A percentile compares a stretch with the other conserved stretches of the same genome.
Evolutionary conservation across 352 stramenopile species (phyloP).

Genomic region (Phytophthora parvispora): DNA sequence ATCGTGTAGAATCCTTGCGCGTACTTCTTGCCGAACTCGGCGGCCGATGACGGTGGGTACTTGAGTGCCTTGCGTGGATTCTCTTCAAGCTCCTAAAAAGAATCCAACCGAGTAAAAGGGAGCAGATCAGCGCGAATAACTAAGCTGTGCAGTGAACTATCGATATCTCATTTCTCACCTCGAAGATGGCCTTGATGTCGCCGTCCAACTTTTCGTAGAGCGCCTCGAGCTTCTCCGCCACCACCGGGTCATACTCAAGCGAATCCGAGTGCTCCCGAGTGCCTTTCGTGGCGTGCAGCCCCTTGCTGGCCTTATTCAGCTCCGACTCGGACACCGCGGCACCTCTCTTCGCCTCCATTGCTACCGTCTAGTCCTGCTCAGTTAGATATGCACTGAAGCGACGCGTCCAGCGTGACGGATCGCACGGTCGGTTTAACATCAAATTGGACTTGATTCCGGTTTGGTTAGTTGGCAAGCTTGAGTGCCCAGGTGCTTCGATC

Average conservation of each 20-base stretch:
- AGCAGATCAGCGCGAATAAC: neutral
- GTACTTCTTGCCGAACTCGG: conserved; percentile 85
- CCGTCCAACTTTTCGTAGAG: conserved; percentile 77
- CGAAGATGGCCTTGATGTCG: conserved; percentile 74
- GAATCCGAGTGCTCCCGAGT: conserved; percentile 72
- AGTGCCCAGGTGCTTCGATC: conserved; percentile 8
- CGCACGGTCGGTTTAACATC: neutral
- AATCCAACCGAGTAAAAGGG: neutral
- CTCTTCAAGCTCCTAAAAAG: conserved; percentile 71
- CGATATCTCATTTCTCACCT: conserved; percentile 40
- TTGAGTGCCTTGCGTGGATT: conserved; percentile 85
- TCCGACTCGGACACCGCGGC: conserved; percentile 62
- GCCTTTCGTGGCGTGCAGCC: conserved; percentile 70
- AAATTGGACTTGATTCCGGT: conserved; percentile 1
- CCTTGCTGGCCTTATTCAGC: conserved; percentile 71
- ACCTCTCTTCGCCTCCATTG: conserved; percentile 74
- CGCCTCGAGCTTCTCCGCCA: conserved; percentile 62
- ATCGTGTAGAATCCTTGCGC: conserved; percentile 89
- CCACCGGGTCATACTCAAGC: conserved; percentile 68
- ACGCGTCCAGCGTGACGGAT: conserved; percentile 13
- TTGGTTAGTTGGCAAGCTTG: conserved; percentile 16
- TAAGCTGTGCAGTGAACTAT: neutral
- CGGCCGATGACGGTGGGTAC: conserved; percentile 62
- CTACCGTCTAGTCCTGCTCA: neutral
- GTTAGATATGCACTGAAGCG: conserved; percentile 22